Base-by-base conservation (phyloP, 1,284 basidiomycete species). In the Rhodofomes roseus region DNA sequence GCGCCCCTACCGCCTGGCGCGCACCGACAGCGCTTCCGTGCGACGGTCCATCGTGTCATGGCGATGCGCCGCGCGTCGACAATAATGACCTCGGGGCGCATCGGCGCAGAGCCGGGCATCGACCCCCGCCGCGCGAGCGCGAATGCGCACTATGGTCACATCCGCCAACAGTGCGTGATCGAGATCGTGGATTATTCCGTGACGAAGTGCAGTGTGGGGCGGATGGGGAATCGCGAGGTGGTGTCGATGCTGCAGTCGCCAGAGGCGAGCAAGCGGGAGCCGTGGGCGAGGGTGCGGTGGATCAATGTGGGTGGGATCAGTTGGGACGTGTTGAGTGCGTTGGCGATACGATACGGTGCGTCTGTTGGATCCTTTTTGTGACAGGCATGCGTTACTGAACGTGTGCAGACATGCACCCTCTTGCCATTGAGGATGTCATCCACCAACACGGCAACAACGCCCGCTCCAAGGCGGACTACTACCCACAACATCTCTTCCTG, bases 381-480 rank as follows among this genome's bases (percentile, higher is more conserved):
- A 44, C 5, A 3, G 31, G 14, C 40, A 27, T 23, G 18, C 4
- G 2, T 14, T 54, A 34, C n/a, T 41, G 18, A 14, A 29, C 20
- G 36, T 44, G 8, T 16, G 20, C 11, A 86, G 86, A 86, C 61
- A 72, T 90, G 27, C 88, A 90, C 65, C 86, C 87, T 0, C 81
- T 90, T 44, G 81, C 86, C 2, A 74, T 90, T 18, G 88, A 90
- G 66, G 87, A 90, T 66, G 71, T 89, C 4, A 78, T 90, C 39
- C 83, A 87, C 63, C 75, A 78, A 43, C 76, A 79, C 46, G 72
- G 77, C 12, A 77, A 81, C 54, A 52, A 34, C n/a, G 79, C 77
- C 36, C 81, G 85, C 27, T 87, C 85, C 6, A 90, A 89, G 70
- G 82, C 82, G 5, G 87, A 90, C 67, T 91, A 89, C 69, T 90